These are phyloP conservation scores for Hypoxylon fuscum DNA, from an alignment of 495 filamentous ascomycete species.

Conservation along the genomic window DNA sequence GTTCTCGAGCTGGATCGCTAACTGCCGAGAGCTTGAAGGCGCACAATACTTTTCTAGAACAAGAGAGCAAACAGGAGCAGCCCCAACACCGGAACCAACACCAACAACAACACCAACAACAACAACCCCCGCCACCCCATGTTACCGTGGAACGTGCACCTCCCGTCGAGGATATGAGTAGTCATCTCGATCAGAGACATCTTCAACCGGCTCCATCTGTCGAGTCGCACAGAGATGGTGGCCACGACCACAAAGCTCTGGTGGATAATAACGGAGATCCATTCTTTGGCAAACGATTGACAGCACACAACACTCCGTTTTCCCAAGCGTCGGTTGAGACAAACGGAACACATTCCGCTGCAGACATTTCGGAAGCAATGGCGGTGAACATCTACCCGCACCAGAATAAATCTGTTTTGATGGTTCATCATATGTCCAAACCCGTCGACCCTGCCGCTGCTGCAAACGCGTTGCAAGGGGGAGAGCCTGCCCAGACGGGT, in stretches of 20 bases:
- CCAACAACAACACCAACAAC: constrained; percentile 40
- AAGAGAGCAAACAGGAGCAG: constrained; percentile 37
- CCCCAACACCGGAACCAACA: no score
- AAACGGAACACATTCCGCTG: constrained; percentile 55
- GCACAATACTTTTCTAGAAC: constrained; percentile 58
- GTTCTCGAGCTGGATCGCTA: constrained; percentile 61
- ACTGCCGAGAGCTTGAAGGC: constrained; percentile 72
- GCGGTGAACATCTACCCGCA: constrained; percentile 86
- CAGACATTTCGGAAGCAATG: constrained; percentile 78
- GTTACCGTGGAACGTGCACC: constrained; percentile 38
- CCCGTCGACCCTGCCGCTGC: constrained; percentile 29
- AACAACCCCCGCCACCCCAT: constrained; percentile 40
- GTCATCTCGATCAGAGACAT: constrained; percentile 44
- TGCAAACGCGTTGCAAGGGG: constrained; percentile 34
- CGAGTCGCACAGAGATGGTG: constrained; percentile 46
- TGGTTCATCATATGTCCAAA: constrained; percentile 74
- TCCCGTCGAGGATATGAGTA: constrained; percentile 40
- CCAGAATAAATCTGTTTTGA: constrained; percentile 81
- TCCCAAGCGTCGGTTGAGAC: constrained; percentile 68
- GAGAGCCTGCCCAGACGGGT: constrained; percentile 17
- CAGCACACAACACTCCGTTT: constrained; percentile 64
- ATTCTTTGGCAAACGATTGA: constrained; percentile 62
- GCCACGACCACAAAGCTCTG: constrained; percentile 45
- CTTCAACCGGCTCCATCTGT: constrained; percentile 41
- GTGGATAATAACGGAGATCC: constrained; percentile 62